Evolutionary conservation across 345 rosid genomes (phyloP), one percentile per base, ranked within the genome.

Genomic region (Arabis alpina): DNA sequence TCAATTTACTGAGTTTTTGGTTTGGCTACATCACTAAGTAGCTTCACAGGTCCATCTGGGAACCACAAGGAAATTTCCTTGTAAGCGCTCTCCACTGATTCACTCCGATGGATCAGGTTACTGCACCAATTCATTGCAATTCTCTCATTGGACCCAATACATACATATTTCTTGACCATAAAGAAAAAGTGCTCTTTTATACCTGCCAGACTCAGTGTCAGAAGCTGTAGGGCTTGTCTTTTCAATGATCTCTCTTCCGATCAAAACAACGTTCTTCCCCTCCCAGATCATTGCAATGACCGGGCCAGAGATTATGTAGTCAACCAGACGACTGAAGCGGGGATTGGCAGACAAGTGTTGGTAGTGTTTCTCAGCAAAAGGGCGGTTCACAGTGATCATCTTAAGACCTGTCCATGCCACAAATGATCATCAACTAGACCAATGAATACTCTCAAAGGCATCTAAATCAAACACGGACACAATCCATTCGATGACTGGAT

Each of bases 201-300:
- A 91, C 84, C 97, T 91, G 75, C 97, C 99, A 67, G 85, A 87
- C 44, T 89, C 95, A 66, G 89, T 84, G 95, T 89, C 96, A 54
- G 96, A 82, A 0, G 82, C 87, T 0, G 96, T 82, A 19, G 99
- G 99, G 82, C 89, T 94, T 40, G 99, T 94, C 11, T 93, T 96
- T 52, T 97, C 99, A 41, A 91, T 91, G 13, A 94, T 86, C 79
- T 83, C 88, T 50, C 97, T 80, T 12, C 97, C 97, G 0, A 95
- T 94, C 15, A 72, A 16, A 7, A 94, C 97, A 53, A 88, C 93
- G 27, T 78, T 80, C 85, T 91, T 89, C 12, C 99, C 97, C 79
- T 94, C 96, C 99, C 97, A 94, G 63, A 89, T 61, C 99, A 91
- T 89, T 11, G 99, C 99, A 66, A 88, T 90, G 45, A 94, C 97